Percentiles rank a stretch among this genome's conserved stretches.
phyloP scores from a whole-genome alignment of 805 yeast genomes.

The Candida germanica region DNA sequence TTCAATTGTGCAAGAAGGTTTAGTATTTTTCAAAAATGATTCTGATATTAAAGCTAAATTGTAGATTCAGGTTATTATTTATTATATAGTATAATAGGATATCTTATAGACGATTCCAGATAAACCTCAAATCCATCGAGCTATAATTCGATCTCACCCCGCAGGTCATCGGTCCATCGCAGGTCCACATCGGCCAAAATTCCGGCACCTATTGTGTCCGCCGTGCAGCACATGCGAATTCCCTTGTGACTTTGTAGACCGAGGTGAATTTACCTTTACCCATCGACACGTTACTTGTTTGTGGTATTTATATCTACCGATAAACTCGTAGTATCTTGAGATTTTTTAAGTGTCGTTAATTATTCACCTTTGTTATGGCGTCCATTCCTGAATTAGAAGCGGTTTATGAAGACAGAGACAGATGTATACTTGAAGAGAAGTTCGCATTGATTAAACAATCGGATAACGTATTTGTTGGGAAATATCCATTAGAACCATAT shows the following conservation, averaged over 20 bases:
- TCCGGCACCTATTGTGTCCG: no score
- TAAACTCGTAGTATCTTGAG: background rate
- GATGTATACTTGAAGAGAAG: slow-evolving; percentile 17
- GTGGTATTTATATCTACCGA: no score
- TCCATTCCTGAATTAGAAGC: slow-evolving; percentile 7
- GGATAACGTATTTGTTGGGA: slow-evolving; percentile 13
- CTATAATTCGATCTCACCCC: no score
- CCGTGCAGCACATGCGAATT: no score
- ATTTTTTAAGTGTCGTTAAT: background rate
- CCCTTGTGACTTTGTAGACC: no score
- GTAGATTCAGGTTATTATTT: slow-evolving; percentile 8
- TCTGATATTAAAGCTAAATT: slow-evolving; percentile 16
- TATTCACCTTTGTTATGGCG: background rate
- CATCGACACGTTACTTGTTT: no score
- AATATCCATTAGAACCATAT: slow-evolving; percentile 21
- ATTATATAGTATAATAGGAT: slow-evolving; percentile 1
- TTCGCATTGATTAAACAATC: slow-evolving; percentile 8
- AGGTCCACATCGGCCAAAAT: no score
- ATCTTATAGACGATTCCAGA: background rate
- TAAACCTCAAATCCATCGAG: no score
- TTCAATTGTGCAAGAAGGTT: slow-evolving; percentile 33
- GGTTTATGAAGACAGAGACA: slow-evolving; percentile 14
- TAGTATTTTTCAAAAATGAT: slow-evolving; percentile 20
- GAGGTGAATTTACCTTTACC: no score
- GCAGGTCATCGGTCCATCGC: no score